Base-by-base conservation (phyloP, 352 stramenopile genomes). In the Phytophthora citrophthora region DNA sequence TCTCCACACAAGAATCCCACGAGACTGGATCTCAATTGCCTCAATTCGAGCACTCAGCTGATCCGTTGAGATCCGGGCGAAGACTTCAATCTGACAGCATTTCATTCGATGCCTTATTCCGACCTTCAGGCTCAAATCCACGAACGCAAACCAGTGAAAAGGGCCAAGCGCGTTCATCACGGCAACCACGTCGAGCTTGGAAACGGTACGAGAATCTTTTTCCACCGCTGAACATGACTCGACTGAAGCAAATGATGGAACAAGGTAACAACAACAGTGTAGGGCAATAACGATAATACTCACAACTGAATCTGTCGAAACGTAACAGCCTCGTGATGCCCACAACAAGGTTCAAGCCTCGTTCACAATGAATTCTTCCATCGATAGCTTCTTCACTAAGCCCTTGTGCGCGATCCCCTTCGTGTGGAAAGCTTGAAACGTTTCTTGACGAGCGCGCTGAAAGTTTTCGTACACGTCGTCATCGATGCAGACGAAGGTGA, bases 401-500 rank as follows among this genome's bases (percentile, higher is more conserved):
- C 51, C 15, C 0, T 54, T 62, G 26, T 58, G 67, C 5, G 49
- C 38, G 34, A 71, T 55, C 20, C 9, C 50, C 23, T 41, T 44
- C 3, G 38, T 57, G 11, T 75, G 52, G 39, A 78, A 72, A 31
- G 41, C 44, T 12, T 34, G 12, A 11, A 68, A 20, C 16, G 43
- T 57, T 34, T 66, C 47, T 2, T 34, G 16, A n/a, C 47, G 36
- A 8, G 79, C 79, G 5, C 36, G 46, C 12, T 40, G 8, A 31
- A 91, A 90, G 12, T 79, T 49, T 3, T 50, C n/a, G 10, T 70
- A 72, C 0, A 77, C 68, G 0, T 53, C 34, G n/a, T 61, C 63
- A 26, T 90, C 80, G 20, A 88, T 54, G 52, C 79, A 90, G 6
- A 88, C 79, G 44, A 90, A 86, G 13, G 52, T 68, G 12, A 91